A percentile compares a stretch with the other conserved stretches of the same genome.
These are phyloP conservation scores for Talaromyces sp. DNA, from an alignment of 2,329 filamentous ascomycete species.

Conservation along the genomic window DNA sequence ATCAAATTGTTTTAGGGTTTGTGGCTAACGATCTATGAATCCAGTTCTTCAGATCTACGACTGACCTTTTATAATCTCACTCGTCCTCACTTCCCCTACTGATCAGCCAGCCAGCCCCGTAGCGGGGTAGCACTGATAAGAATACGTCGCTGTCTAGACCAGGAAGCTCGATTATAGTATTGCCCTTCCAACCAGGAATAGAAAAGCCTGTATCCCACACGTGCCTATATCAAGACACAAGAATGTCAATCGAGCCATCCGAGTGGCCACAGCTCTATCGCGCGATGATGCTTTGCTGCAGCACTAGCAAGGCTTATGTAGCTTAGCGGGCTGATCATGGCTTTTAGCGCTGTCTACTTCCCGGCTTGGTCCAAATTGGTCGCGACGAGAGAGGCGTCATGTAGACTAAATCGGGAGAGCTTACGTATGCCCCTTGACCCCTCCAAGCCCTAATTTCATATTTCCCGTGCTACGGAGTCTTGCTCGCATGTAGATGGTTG, in stretches of 20 bases:
- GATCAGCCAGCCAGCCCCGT: neutral
- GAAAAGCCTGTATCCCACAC: neutral
- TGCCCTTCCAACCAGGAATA: neutral
- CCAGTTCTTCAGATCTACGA: neutral
- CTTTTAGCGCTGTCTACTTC: neutral
- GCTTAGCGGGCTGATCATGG: neutral
- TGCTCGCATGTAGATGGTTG: neutral
- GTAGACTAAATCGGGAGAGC: neutral
- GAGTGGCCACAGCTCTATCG: neutral
- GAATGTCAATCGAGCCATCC: neutral
- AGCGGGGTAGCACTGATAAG: neutral
- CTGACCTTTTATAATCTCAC: neutral
- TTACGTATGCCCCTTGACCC: neutral
- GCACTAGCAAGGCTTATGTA: constrained; percentile 3
- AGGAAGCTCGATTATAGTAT: neutral
- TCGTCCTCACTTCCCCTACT: neutral
- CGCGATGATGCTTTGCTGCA: constrained; percentile 4
- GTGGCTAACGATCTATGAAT: neutral
- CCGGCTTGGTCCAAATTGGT: neutral
- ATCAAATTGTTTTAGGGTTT: neutral
- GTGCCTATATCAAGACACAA: neutral
- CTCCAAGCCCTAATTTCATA: neutral
- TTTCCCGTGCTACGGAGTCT: neutral
- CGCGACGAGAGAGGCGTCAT: neutral
- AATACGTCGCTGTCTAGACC: neutral